These are phyloP conservation scores for Rutstroemia sp. DNA, from an alignment of 2,329 filamentous ascomycete genomes.

Conservation along the genomic window DNA sequence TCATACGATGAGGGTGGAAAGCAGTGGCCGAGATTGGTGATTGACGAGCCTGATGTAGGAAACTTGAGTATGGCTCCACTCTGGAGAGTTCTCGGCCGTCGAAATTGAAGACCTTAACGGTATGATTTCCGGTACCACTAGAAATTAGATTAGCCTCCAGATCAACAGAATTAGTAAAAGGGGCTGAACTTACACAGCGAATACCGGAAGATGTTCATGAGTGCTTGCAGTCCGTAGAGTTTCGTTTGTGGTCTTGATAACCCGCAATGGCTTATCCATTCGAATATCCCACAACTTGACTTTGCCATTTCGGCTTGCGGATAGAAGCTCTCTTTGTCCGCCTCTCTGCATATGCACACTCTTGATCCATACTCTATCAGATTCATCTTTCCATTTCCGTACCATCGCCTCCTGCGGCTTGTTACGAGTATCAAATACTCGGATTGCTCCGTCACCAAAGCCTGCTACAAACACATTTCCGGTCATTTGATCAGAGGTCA, in stretches of 20 bases:
- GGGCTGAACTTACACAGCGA: constrained; percentile 68
- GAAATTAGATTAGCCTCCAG: not conserved
- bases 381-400: constrained; percentile 91
- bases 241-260: constrained; percentile 67
- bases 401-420: constrained; percentile 87
- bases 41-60: constrained; percentile 72
- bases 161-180: not conserved
- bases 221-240: constrained; percentile 80
- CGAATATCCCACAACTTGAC: constrained; percentile 95
- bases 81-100: constrained; percentile 71
- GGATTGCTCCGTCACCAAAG: constrained; percentile 89
- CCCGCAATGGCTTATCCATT: constrained; percentile 69
- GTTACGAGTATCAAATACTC: constrained; percentile 85
- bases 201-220: constrained; percentile 93
- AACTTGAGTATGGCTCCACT: constrained; percentile 84
- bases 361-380: constrained; percentile 81
- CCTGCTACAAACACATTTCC: constrained; percentile 94
- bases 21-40: constrained; percentile 81
- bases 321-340: constrained; percentile 83
- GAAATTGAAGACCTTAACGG: constrained; percentile 89
- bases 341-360: constrained; percentile 96
- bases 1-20: constrained; percentile 91
- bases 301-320: constrained; percentile 84
- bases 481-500: constrained; percentile 96
- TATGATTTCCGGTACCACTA: constrained; percentile 81